Evolutionary conservation across 1,139 yeast species (phyloP), one percentile per base, ranked within the genome.

Genomic region (Saccharomyces hybrid): DNA sequence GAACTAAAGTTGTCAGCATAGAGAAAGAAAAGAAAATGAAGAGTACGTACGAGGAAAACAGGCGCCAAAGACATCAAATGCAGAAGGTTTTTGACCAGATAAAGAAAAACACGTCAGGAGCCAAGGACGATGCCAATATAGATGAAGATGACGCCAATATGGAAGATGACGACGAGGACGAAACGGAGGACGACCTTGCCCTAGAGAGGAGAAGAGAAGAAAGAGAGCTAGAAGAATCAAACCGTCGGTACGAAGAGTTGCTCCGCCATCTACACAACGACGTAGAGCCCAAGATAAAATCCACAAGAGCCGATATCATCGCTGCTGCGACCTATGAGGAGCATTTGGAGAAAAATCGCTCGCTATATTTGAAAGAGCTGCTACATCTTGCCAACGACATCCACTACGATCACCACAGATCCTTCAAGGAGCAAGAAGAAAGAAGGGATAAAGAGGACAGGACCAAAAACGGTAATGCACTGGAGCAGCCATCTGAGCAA

Each of bases 1-100:
- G 93, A 62, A 75, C 86, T 9, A 78, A 78, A 53, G 87, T 84
- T 32, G 68, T 84, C 53, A 77, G 77, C 41, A 72, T 81, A 34
- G 91, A 86, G 59, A 76, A 77, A 58, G 78, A 78, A 50, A 81
- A 81, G 53, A 74, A 85, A 48, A 78, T 76, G 52, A 74, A 75
- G 55, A 84, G 82, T 60, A 68, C 76, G 11, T 73, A 77, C 47
- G 74, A 71, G 38, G 91, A 84, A 61, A 73, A 82, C 53, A 73
- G 71, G 49, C 77, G 79, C 54, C 77, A 85, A 1, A 79, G 79
- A 60, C 68, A 72, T 48, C 78, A 81, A 51, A 68, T 85, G 57
- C 77, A 79, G 61, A 71, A 75, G 54, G 67, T 83, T 42, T 79
- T 80, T 60, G 79, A 78, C 55, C 80, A 79, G 44, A 71, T 78